Conservation (phyloP, 805 yeast species). For the Cephaloascus albidus region DNA sequence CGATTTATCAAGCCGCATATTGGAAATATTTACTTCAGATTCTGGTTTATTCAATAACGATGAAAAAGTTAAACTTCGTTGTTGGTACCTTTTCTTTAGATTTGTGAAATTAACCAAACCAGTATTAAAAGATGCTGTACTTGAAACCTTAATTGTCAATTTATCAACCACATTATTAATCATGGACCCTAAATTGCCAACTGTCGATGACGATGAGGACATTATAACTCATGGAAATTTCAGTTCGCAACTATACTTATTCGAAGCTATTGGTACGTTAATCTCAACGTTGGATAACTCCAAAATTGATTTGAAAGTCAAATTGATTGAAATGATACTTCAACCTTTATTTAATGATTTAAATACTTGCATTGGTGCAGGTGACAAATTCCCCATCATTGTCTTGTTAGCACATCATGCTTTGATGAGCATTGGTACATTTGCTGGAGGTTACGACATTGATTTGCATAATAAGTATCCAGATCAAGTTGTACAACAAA, state of each 20-base stretch:
- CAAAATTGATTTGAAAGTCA: conserved; percentile 29
- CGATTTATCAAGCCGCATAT: conserved; percentile 48
- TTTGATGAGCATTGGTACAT: conserved; percentile 81
- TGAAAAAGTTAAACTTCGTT: conserved; percentile 69
- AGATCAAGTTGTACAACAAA: conserved; percentile 27
- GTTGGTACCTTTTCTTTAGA: conserved; percentile 86
- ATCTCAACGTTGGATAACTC: conserved; percentile 41
- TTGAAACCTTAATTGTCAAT: conserved; percentile 49
- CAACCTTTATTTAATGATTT: conserved; percentile 68
- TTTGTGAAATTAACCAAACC: conserved; percentile 74
- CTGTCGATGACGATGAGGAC: conserved; percentile 47
- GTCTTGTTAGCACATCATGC: conserved; percentile 79
- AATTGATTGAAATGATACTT: conserved; percentile 54
- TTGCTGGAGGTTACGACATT: conserved; percentile 76
- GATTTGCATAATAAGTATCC: conserved; percentile 23
- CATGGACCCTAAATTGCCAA: conserved; percentile 50
- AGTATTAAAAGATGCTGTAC: conserved; percentile 36
- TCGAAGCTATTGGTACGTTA: conserved; percentile 79
- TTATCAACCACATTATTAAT: conserved; percentile 52
- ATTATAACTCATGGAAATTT: conserved; percentile 44
- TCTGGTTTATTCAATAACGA: conserved; percentile 72
- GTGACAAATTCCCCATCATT: conserved; percentile 28
- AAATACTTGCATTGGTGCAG: conserved; percentile 51
- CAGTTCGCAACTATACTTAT: conserved; percentile 71
- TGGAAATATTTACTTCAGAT: conserved; percentile 72